phyloP scores from a whole-genome alignment of 2,329 filamentous ascomycete genomes.

The Pseudogymnoascus sp. region DNA sequence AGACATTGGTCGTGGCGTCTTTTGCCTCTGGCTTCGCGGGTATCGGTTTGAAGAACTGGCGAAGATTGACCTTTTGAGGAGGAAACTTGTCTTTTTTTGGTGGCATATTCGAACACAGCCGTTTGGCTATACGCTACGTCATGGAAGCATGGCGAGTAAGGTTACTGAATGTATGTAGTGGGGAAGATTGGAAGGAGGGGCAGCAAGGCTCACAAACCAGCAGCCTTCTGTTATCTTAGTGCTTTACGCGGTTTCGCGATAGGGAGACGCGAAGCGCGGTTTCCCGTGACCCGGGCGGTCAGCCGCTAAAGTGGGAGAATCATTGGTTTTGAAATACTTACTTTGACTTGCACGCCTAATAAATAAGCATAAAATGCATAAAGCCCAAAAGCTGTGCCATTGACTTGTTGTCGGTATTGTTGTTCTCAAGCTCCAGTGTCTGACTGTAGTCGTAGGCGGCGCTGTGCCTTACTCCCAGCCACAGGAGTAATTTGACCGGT shows the following conservation, averaged over 20 bases:
- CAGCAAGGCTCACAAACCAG: not conserved
- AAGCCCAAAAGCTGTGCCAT: not conserved
- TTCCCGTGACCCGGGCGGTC: constrained; percentile 8
- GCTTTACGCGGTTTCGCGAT: not conserved
- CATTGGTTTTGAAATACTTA: constrained; percentile 12
- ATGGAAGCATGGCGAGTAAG: not conserved
- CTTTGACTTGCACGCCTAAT: not conserved
- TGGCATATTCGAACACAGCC: constrained; percentile 1
- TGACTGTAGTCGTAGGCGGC: not conserved
- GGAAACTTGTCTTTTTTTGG: not conserved
- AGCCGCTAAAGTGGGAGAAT: constrained; percentile 16
- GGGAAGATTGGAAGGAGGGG: constrained; percentile 1
- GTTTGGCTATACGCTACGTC: not conserved
- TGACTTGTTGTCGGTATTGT: not conserved
- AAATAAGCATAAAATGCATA: not conserved
- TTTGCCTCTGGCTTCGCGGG: constrained; percentile 50
- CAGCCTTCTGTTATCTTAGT: constrained; percentile 3
- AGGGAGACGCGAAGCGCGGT: not conserved
- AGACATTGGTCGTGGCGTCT: not conserved
- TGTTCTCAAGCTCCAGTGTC: not conserved
- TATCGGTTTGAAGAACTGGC: constrained; percentile 48
- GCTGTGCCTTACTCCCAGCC: not conserved
- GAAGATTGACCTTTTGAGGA: constrained; percentile 14
- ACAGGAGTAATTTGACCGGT: not conserved
- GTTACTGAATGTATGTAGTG: not conserved